Base-by-base conservation (phyloP, 805 yeast species). In the Nakazawaea ernobii region DNA sequence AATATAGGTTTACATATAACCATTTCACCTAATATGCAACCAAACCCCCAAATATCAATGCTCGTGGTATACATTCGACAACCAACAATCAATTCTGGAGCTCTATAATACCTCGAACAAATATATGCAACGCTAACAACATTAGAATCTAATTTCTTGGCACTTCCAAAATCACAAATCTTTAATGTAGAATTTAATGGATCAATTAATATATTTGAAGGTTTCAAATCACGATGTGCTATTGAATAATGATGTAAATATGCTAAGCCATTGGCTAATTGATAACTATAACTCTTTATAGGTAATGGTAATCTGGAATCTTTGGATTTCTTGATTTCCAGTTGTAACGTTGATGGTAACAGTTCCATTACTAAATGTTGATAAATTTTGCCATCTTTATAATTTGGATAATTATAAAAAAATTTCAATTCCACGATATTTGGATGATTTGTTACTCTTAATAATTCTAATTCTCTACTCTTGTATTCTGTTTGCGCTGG, bases 31-130 rank as follows among this genome's bases (percentile, higher is more conserved):
- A 94, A 69, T 32, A 94, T 96, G 70, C 99, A 92, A 1, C 98
- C 99, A 50, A 92, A 71, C 14, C 97, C 96, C 99, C 99, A 94
- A 58, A 91, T 85, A 65, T 94, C 99, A 50, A 94, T 92, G 59
- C 90, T 87, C 2, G 95, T 84, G 4, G 95, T 80, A 64, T 94
- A 94, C 35, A 83, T 76, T 50, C 91, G 80, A 56, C 90, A 85
- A 1, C 99, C 99, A 47, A 94, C 82, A 60, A 94, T 86, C 51
- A 94, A 75, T 65, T 94, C 99, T 0, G 99, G 99, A 1, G 98
- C 95, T 56, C 97, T 78, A 67, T 91, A 91, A 65, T 90, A 94
- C 58, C 99, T 80, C 24, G 97, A 89, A 66, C 97, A 95, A 49
- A 94, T 94, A 62, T 94, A 94, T 44, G 96, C 85, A 53, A 91